Percentiles rank a stretch among this genome's conserved stretches.
phyloP scores from a whole-genome alignment of 1,284 basidiomycete genomes.

The Ustilago loliicola region DNA sequence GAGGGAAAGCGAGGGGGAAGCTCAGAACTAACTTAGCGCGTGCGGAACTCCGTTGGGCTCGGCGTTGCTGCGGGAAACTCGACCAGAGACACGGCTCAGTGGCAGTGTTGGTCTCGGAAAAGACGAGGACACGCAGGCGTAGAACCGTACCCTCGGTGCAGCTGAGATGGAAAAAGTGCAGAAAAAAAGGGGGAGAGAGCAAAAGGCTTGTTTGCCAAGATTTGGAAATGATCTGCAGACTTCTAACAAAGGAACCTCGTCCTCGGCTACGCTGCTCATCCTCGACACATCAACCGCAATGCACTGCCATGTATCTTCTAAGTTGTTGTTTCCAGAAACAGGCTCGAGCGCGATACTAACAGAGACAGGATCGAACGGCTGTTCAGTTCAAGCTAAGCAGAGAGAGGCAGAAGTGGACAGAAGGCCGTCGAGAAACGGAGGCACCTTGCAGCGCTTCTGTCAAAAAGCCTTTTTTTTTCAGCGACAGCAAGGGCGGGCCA shows the following conservation, averaged over 20 bases:
- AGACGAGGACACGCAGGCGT: not conserved
- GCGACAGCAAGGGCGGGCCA: not conserved
- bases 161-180: slow-evolving; percentile 3
- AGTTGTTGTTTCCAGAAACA: too few species aligned
- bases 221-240: slow-evolving; percentile 26
- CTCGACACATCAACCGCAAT: not conserved
- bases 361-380: too few species aligned
- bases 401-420: not conserved
- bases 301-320: not conserved
- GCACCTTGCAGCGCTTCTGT: slow-evolving; percentile 1
- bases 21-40: not conserved
- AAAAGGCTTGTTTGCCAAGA: slow-evolving; percentile 21
- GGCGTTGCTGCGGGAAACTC: slow-evolving; percentile 23
- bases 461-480: not conserved
- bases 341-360: too few species aligned
- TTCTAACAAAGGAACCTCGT: not conserved
- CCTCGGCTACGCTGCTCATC: slow-evolving; percentile 10
- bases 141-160: not conserved
- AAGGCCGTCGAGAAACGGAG: not conserved
- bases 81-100: not conserved
- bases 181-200: not conserved
- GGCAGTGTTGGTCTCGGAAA: slow-evolving; percentile 18
- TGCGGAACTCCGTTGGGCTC: slow-evolving; percentile 43
- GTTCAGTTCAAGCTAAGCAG: slow-evolving; percentile 1
- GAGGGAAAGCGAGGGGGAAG: not conserved